Base-by-base conservation (phyloP, 2,329 filamentous ascomycete species). In the Drechslerella dactyloides region DNA sequence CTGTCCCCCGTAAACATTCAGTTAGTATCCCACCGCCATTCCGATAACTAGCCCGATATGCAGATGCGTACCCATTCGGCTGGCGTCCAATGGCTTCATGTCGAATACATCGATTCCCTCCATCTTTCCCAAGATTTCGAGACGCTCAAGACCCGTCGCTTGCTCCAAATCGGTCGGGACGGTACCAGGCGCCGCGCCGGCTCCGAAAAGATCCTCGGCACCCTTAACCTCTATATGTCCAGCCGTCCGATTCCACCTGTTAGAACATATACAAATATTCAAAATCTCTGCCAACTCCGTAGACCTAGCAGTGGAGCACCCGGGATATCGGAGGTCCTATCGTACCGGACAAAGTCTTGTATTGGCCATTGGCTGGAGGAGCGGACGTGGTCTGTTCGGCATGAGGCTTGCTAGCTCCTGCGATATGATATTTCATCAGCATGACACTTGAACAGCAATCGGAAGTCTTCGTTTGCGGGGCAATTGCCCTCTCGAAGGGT, bases 81-180 rank as follows among this genome's bases (percentile, higher is more conserved):
- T 94, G 75, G 93, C 85, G 81, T 97, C 94, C 78, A 99, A 87
- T 75, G 94, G 94, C 82, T 87, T 89, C 94, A 97, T 96, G 84
- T 99, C 93, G 84, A 99, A 99, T 80, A 97, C 85, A 80, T 99
- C 94, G 78, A 97, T 84, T 76, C 94, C 93, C 85, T 97, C 91
- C 90, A 97, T 96, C 88, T 99, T 99, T 83, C 94, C 94, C 81
- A 99, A 85, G 79, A 99, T 94, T 83, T 99, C 94, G 77, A 99
- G 87, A 87, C 94, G 93, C 85, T 99, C 94, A 73, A 97, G 86
- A 90, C 94, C 94, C 77, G 94, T 97, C 72, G 94, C 84, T 82
- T 99, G 94, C 82, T 97, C 92, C 80, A 96, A 82, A 82, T 99
- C 94, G 83, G 91, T 96, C 76, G 94, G 91, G 76, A 99, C 84